Conservation (phyloP, 2,329 filamentous ascomycete genomes). For the Claviceps arundinis region DNA sequence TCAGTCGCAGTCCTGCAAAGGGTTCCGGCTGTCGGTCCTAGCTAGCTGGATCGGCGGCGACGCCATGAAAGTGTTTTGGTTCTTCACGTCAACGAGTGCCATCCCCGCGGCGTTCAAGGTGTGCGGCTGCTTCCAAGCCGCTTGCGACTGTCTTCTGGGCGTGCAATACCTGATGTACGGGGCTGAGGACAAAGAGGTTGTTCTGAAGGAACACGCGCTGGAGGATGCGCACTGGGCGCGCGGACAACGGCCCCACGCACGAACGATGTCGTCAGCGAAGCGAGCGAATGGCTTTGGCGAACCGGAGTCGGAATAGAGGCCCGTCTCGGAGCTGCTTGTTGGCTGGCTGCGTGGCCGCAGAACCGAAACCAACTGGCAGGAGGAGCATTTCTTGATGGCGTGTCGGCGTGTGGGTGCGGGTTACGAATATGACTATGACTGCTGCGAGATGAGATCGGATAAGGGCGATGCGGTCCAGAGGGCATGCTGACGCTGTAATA, state of each 20-base stretch:
- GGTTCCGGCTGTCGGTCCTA: conserved; percentile 64
- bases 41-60: conserved; percentile 70
- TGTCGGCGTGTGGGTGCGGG: not conserved
- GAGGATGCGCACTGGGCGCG: conserved; percentile 19
- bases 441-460: not conserved
- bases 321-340: conserved; percentile 4
- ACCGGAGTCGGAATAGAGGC: conserved; percentile 16
- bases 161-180: conserved; percentile 63
- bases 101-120: conserved; percentile 73
- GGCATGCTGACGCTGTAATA: not conserved
- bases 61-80: conserved; percentile 79
- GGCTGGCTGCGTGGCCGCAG: conserved; percentile 1
- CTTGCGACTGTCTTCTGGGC: conserved; percentile 61
- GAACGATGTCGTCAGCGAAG: conserved; percentile 25
- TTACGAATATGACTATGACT: not conserved
- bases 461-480: not conserved
- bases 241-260: conserved; percentile 12
- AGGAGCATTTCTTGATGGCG: not conserved
- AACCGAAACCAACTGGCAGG: not conserved
- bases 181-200: conserved; percentile 25
- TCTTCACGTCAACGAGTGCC: conserved; percentile 55
- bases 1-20: conserved; percentile 55
- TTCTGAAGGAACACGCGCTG: conserved; percentile 26
- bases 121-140: conserved; percentile 69
- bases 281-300: conserved; percentile 26